Conservation (phyloP, 345 rosid genomes). For the Punica granatum region DNA sequence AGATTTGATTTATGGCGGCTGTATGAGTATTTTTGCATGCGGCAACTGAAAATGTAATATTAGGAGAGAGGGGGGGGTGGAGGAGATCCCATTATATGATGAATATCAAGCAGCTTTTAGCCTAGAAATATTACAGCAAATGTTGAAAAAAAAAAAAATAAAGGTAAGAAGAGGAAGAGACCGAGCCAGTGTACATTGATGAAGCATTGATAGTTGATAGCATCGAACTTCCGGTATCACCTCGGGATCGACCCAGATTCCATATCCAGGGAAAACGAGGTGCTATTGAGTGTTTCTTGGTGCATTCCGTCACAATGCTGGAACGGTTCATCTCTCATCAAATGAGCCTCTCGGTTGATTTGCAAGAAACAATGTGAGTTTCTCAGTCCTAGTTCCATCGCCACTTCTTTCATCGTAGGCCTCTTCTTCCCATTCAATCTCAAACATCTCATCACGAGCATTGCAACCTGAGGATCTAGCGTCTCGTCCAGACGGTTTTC, state of each 20-base stretch:
- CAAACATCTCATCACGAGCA: conserved; percentile 3
- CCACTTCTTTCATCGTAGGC: conserved; percentile 3
- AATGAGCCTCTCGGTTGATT: neutral
- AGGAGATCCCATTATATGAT: too few relatives aligned
- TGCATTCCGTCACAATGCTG: neutral
- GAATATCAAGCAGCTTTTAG: too few relatives aligned
- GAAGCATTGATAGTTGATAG: neutral
- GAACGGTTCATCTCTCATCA: neutral
- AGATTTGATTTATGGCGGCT: too few relatives aligned
- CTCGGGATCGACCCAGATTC: neutral
- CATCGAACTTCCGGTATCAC: neutral
- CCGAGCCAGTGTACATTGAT: neutral
- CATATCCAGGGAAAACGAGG: neutral
- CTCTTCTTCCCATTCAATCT: conserved; percentile 4
- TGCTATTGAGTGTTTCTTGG: neutral
- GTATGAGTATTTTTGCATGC: neutral
- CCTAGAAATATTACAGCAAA: neutral
- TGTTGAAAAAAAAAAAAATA: neutral
- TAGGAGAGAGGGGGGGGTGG: neutral
- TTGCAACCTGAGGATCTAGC: conserved; percentile 4
- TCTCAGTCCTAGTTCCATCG: conserved; percentile 8
- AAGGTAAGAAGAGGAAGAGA: neutral
- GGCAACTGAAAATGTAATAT: neutral
- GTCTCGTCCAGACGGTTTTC: neutral
- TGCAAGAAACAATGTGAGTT: neutral